Evolutionary conservation across 108 stramenopile species (phyloP).

Genomic region (Phaeodactylum tricornutum): DNA sequence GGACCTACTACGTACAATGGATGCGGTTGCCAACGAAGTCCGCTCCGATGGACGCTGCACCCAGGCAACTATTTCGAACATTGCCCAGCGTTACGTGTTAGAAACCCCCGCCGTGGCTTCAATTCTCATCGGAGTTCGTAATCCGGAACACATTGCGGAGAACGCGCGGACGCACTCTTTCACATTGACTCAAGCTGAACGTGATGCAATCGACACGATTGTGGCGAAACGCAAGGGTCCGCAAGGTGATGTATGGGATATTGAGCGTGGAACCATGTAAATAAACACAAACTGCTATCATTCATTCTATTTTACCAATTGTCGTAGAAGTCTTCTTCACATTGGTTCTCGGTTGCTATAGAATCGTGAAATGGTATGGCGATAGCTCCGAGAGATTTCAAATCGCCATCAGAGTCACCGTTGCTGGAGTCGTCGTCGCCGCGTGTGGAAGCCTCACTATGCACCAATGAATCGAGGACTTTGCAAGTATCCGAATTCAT

Average conservation of each 20-base stretch:
- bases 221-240: slow-evolving; percentile 38
- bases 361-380: no score
- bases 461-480: no score
- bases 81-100: slow-evolving; percentile 49
- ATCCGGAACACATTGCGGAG: slow-evolving; percentile 30
- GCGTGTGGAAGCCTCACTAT: no score
- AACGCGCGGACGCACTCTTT: slow-evolving; percentile 41
- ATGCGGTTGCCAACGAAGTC: slow-evolving; percentile 23
- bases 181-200: slow-evolving; percentile 24
- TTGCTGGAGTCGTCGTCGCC: neutral
- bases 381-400: no score
- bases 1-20: slow-evolving; percentile 34
- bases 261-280: slow-evolving; percentile 36
- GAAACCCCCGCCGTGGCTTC: slow-evolving; percentile 32
- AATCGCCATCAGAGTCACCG: no score
- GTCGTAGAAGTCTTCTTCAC: no score
- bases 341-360: no score
- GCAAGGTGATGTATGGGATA: slow-evolving; percentile 45
- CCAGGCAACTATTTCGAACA: slow-evolving; percentile 26
- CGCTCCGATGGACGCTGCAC: slow-evolving; percentile 26
- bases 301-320: no score
- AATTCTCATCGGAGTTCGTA: slow-evolving; percentile 41
- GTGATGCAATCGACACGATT: slow-evolving; percentile 28
- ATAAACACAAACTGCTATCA: no score
- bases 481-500: no score